Evolutionary conservation across 108 stramenopile genomes (phyloP), one percentile per base, ranked within the genome.

Genomic region (Nitzschia putrida): DNA sequence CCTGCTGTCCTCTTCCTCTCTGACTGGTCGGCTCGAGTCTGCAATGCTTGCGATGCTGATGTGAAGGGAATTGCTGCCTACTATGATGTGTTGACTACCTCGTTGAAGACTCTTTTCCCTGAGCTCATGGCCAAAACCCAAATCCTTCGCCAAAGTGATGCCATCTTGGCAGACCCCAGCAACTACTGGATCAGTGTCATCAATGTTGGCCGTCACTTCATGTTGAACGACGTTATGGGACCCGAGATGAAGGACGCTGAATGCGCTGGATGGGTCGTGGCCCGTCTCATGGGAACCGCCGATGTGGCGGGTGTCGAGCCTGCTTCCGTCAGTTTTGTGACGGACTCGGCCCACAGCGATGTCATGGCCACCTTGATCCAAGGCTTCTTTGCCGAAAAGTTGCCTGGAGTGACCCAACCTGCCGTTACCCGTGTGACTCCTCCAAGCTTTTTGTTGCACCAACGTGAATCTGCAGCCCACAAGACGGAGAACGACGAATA

Each of bases 101-200:
- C 86, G 14, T 72, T 95, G 42, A 73, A 79, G 42, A 77, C 91
- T 20, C 73, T 97, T 10, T 87, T 83, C 51, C 75, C 77, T 22
- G 53, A 73, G 8, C 53, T 80, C 29, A 89, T 90, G 91, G 80
- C 82, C 26, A 82, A 82, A 42, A 91, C 94, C 41, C 80, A 81
- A 21, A 72, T 95, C 21, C 55, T 94, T 12, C 67, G 69, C 13
- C 96, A 97, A 69, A 89, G 88, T 34, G 91, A 95, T 54, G 92
- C 90, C 10, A 95, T 95, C 51, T 68, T 97, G 50, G 71, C 72
- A 14, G 93, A 95, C 81, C 96, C 96, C 26, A 90, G 88, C 53
- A 93, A 94, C 61, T 97, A 97, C 72, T 97, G 96, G 96, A 93
- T 97, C 68, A 88, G 87, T 54, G 94, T 95, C 1, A 97, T 97